A percentile compares a stretch with the other conserved stretches of the same genome.
These are phyloP conservation scores for Cladosporium austrohemisphaericum DNA, from an alignment of 2,329 filamentous ascomycete species.

Conservation along the genomic window DNA sequence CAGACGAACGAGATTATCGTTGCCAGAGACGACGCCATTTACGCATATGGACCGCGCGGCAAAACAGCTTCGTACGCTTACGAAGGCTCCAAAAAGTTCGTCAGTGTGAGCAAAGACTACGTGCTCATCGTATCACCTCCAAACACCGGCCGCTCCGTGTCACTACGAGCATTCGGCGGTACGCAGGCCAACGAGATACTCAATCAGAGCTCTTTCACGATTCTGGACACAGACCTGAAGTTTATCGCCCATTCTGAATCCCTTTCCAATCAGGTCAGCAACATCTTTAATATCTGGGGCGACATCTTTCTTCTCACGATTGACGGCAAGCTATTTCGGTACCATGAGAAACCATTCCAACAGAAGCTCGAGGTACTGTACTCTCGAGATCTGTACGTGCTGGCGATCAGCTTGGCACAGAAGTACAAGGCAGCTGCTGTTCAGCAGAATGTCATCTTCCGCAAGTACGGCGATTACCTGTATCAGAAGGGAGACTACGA, in stretches of 20 bases:
- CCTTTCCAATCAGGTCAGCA: slow-evolving; percentile 73
- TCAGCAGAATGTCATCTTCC: slow-evolving; percentile 87
- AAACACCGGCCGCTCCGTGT: slow-evolving; percentile 56
- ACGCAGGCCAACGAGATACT: slow-evolving; percentile 73
- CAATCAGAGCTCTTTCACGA: slow-evolving; percentile 79
- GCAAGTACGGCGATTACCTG: slow-evolving; percentile 87
- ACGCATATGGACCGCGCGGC: slow-evolving; percentile 83
- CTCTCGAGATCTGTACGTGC: slow-evolving; percentile 84
- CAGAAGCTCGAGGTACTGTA: slow-evolving; percentile 93
- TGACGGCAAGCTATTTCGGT: slow-evolving; percentile 87
- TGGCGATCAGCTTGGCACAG: slow-evolving; percentile 89
- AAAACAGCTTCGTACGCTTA: slow-evolving; percentile 86
- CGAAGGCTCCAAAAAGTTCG: slow-evolving; percentile 81
- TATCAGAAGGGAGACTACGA: slow-evolving; percentile 97
- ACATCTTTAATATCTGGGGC: slow-evolving; percentile 82
- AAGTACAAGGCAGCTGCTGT: slow-evolving; percentile 75
- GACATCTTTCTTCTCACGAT: slow-evolving; percentile 86
- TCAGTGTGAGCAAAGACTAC: slow-evolving; percentile 79
- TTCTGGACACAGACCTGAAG: slow-evolving; percentile 87
- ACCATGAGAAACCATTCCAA: slow-evolving; percentile 84
- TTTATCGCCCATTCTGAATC: slow-evolving; percentile 88
- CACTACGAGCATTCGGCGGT: slow-evolving; percentile 70
- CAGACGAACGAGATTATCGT: slow-evolving; percentile 81
- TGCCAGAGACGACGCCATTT: slow-evolving; percentile 92
- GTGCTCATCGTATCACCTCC: slow-evolving; percentile 81